Base-by-base conservation (phyloP, 2,329 filamentous ascomycete genomes). In the Fusarium floridanum region DNA sequence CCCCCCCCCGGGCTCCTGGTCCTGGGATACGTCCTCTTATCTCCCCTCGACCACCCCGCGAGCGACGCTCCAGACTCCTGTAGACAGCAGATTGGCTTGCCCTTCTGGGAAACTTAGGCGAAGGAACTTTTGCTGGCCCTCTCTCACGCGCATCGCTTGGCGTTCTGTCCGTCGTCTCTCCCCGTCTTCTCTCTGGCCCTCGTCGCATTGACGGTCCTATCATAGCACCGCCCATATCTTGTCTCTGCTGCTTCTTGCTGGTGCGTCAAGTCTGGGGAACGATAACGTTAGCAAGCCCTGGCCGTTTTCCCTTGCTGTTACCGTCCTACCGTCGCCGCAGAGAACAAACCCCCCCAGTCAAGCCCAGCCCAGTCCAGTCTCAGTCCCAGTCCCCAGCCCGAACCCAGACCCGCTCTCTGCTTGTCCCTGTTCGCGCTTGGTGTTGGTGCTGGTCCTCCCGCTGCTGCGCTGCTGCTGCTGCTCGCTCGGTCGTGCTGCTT, bases 71-170 rank as follows among this genome's bases (percentile, higher is more conserved):
- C 56, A 78, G 76, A 70, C 76, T 76, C 77, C 64, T 74, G 68
- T 48, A 77, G 75, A 78, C 73, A 79, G 74, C 68, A 79, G 77
- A 78, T 80, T 80, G 76, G 81, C 77, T 81, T 83, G 77, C 81
- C 82, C 75, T 79, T 79, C 77, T 76, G 64, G 80, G 80, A 76
- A 81, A 81, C 61, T 77, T 82, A 80, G 78, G 79, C 82, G 78
- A 83, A 72, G 82, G 82, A 82, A 84, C 82, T 84, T 84, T 84
- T 84, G 82, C 81, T 81, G 78, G 78, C 78, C 77, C 74, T 78
- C 80, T 78, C 78, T 78, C 78, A 77, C 78, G 75, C 80, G 74
- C 76, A 79, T 80, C 78, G 77, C 81, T 82, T 82, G 82, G 78
- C 79, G 71, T 77, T 74, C 78, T 73, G 68, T 72, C 72, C 71